Evolutionary conservation across 2,329 filamentous ascomycete genomes (phyloP).

Genomic region (Xylariomycetidae sp.): DNA sequence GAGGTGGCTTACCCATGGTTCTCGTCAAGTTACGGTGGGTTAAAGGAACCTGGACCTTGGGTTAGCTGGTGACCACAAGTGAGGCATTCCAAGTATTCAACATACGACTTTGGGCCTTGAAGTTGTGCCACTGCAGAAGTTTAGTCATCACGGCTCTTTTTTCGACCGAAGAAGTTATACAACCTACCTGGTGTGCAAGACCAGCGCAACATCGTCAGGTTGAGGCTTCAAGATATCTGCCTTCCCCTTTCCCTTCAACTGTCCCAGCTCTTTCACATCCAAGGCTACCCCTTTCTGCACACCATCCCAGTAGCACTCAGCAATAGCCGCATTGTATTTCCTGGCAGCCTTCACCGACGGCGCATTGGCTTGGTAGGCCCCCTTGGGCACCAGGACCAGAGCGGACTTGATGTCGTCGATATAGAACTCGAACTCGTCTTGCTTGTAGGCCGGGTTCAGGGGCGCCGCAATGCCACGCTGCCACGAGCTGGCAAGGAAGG

Average conservation of each 20-base stretch:
- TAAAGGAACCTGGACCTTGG: constrained; percentile 55
- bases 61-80: constrained; percentile 9
- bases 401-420: constrained; percentile 81
- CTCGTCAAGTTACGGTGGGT: constrained; percentile 75
- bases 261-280: constrained; percentile 71
- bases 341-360: constrained; percentile 70
- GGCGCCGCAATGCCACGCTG: constrained; percentile 79
- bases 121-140: constrained; percentile 59
- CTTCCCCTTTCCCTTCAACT: constrained; percentile 42
- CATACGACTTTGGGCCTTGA: constrained; percentile 75
- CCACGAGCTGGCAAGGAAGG: constrained; percentile 80
- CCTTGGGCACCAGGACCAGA: constrained; percentile 68
- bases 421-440: constrained; percentile 87
- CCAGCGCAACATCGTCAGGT: constrained; percentile 74
- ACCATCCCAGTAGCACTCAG: constrained; percentile 77
- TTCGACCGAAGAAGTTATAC: not conserved
- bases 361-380: constrained; percentile 59
- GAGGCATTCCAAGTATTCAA: constrained; percentile 12
- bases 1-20: constrained; percentile 59
- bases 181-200: constrained; percentile 64
- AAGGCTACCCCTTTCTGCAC: constrained; percentile 59
- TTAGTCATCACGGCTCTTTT: constrained; percentile 17
- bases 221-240: constrained; percentile 43
- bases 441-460: constrained; percentile 84
- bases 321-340: constrained; percentile 77